Evolutionary conservation across 2,329 filamentous ascomycete genomes (phyloP).

Genomic region (Neonectria magnoliae): DNA sequence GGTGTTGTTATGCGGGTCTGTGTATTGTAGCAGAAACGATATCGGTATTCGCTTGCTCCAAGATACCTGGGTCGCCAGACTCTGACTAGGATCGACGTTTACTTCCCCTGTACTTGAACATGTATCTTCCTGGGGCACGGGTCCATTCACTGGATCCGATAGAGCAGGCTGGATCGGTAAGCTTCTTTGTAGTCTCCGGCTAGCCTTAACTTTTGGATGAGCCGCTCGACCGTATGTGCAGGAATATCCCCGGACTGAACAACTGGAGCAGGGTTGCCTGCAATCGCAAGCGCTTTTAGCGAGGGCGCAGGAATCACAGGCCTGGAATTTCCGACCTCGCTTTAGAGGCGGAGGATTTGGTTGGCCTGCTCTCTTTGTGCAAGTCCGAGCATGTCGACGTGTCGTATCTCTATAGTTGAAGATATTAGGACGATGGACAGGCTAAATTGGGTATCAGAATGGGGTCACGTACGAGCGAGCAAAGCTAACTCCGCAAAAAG

Average conservation of each 20-base stretch:
- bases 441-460: not conserved
- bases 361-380: constrained; percentile 1
- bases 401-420: constrained; percentile 7
- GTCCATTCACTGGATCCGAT: not conserved
- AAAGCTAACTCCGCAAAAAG: constrained; percentile 11
- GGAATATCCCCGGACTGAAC: not conserved
- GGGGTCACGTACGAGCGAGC: constrained; percentile 8
- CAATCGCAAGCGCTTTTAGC: not conserved
- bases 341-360: not conserved
- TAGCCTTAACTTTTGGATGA: not conserved
- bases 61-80: not conserved
- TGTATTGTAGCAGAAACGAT: constrained; percentile 3
- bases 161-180: not conserved
- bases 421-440: not conserved
- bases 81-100: no score
- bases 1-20: not conserved
- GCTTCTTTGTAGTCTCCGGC: not conserved
- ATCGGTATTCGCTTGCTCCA: not conserved
- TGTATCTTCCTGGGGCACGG: not conserved
- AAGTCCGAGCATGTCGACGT: constrained; percentile 17
- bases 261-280: not conserved
- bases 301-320: constrained; percentile 5
- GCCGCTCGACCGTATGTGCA: constrained; percentile 6
- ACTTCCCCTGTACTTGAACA: not conserved
- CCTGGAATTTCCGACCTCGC: constrained; percentile 6